Base-by-base conservation (phyloP, 108 stramenopile genomes). In the Stephanodiscus triporus region DNA sequence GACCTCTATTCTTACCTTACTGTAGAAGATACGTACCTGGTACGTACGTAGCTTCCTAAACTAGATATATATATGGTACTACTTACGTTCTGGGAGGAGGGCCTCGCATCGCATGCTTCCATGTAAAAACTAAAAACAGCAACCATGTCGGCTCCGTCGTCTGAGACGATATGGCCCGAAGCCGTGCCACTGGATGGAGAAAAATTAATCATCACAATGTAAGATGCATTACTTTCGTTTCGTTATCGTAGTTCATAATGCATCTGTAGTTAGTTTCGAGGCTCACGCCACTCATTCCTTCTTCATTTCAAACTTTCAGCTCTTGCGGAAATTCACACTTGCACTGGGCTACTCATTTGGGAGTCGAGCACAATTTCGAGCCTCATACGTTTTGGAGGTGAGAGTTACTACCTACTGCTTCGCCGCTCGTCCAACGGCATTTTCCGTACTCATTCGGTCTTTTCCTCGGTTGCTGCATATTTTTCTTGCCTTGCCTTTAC, bases 321-420 rank as follows among this genome's bases (percentile, higher is more conserved):
- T 73, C 82, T 8, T 72, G 78, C 62, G 93, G 93, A 24, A 94
- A 91, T 67, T 64, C 89, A 9, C 80, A 82, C 66, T 58, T 88
- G 20, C 76, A 88, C 29, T 95, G 93, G 93, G 85, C 90, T 16
- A 43, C 89, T 54, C 93, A 88, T 58, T 42, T 77, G 10, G 82
- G 79, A 29, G 20, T 6, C 26, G 66, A 51, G 9, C 27, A 74
- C 4, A 64, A 77, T 27, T 87, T 86, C 47, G 55, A 29, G 27
- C 89, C 90, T 37, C 61, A 63, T 30, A 49, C 85, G 16, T 90
- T 88, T 64, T 93, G 92, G 92, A 77, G 84, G 81, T 89, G 67
- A 62, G 50, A 0, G 19, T 49, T 53, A 7, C 37, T 49, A 6
- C 36, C n/a, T 63, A 22, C 37, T 49, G 17, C 36, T 9, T 38